These are phyloP conservation scores for Medakamo hakoo DNA, from an alignment of 139 green algal species.

Conservation along the genomic window DNA sequence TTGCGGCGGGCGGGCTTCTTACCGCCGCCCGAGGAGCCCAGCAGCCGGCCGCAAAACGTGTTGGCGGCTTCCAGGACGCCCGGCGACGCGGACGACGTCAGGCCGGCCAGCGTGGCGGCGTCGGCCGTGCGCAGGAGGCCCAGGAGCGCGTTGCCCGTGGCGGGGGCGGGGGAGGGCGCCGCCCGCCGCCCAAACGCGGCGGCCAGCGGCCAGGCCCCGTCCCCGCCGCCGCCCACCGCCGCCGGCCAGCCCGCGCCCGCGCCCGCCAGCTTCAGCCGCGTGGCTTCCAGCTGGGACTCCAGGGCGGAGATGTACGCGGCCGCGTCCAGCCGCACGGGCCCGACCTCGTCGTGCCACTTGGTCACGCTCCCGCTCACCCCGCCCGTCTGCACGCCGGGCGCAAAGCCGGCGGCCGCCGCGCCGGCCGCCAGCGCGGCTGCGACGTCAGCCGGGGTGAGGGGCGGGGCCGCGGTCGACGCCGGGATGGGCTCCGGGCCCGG, in stretches of 20 bases:
- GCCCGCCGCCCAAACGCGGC: too few relatives aligned
- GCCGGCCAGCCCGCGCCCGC: too few relatives aligned
- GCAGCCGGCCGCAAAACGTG: not conserved
- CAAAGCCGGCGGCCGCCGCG: not conserved
- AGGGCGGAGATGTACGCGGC: not conserved
- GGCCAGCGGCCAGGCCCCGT: too few relatives aligned
- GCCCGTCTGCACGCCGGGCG: not conserved
- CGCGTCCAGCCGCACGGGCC: not conserved
- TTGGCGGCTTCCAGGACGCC: not conserved
- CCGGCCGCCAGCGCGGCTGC: not conserved
- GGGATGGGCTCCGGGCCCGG: too few relatives aligned
- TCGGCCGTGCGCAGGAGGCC: not conserved
- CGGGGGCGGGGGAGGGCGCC: too few relatives aligned
- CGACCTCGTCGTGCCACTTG: not conserved
- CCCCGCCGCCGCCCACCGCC: too few relatives aligned
- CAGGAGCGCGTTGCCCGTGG: not conserved
- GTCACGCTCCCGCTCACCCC: not conserved
- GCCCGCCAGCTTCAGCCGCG: too few relatives aligned
- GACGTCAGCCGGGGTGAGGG: not conserved
- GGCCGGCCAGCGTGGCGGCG: not conserved
- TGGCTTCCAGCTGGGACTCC: not conserved
- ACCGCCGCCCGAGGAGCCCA: not conserved
- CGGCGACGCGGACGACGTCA: not conserved
- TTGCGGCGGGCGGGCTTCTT: not conserved
- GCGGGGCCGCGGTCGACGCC: too few relatives aligned